A percentile compares a stretch with the other conserved stretches of the same genome.
Evolutionary conservation across 768 basidiomycete genomes (phyloP).

Genomic region (Leccinum uliginosum): DNA sequence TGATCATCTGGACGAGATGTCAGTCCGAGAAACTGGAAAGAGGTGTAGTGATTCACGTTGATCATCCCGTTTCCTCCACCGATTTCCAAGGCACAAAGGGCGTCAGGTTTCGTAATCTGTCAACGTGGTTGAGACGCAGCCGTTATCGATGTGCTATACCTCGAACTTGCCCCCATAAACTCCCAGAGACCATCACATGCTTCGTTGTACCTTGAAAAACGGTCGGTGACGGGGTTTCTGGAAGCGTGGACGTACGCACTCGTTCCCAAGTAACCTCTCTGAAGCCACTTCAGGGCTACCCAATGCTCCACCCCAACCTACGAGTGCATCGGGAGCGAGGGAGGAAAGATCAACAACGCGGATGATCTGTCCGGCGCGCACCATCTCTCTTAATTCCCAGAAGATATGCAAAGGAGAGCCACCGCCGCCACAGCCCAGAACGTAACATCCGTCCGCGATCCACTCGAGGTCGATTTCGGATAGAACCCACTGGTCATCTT

Average conservation of each 20-base stretch:
- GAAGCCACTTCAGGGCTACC: slow-evolving; percentile 38
- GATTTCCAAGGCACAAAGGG: slow-evolving; percentile 37
- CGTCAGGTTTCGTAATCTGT: slow-evolving; percentile 32
- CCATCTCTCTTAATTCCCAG: slow-evolving; percentile 47
- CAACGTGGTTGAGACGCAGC: not conserved
- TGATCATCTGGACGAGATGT: slow-evolving; percentile 30
- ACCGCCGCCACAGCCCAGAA: slow-evolving; percentile 62
- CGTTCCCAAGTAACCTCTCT: slow-evolving; percentile 36
- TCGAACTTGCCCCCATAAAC: slow-evolving; percentile 22
- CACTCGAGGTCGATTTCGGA: slow-evolving; percentile 50
- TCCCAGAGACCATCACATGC: slow-evolving; percentile 29
- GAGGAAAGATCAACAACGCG: slow-evolving; percentile 43
- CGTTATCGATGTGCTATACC: not conserved
- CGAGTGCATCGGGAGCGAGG: slow-evolving; percentile 39
- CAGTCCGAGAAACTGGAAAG: slow-evolving; percentile 3
- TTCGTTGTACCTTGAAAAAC: slow-evolving; percentile 29
- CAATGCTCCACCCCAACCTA: slow-evolving; percentile 40
- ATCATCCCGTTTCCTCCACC: slow-evolving; percentile 45
- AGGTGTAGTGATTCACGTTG: slow-evolving; percentile 27
- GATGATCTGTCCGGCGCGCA: slow-evolving; percentile 45
- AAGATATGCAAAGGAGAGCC: slow-evolving; percentile 53
- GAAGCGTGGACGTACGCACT: slow-evolving; percentile 21
- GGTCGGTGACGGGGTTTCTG: not conserved
- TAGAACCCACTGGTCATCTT: slow-evolving; percentile 40
- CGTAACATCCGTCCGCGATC: slow-evolving; percentile 59